A percentile compares a stretch with the other conserved stretches of the same genome.
Evolutionary conservation across 148 eudicot genomes (phyloP).

Genomic region (Fallopia convolvulus): DNA sequence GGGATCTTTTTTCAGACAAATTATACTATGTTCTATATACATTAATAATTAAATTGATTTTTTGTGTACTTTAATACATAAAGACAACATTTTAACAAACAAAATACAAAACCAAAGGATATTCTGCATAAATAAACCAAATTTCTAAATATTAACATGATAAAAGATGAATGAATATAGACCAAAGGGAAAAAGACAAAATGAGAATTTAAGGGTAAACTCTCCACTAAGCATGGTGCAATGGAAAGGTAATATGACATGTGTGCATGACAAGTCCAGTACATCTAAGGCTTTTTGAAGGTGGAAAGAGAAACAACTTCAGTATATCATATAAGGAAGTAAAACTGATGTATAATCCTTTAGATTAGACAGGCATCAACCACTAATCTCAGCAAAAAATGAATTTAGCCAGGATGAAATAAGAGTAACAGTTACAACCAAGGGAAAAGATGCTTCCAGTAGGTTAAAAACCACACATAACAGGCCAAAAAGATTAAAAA

Average conservation of each 20-base stretch:
- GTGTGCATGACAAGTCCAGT: not conserved
- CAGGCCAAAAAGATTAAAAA: not conserved
- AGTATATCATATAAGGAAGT: not conserved
- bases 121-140: not conserved
- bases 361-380: not conserved
- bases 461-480: not conserved
- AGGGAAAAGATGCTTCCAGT: not conserved
- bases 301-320: not conserved
- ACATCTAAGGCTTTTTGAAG: not conserved
- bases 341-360: not conserved
- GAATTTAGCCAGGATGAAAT: not conserved
- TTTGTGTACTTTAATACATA: not conserved
- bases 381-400: not conserved
- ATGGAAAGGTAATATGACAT: not conserved
- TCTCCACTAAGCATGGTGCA: not conserved
- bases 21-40: not conserved
- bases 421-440: not conserved
- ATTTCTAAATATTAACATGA: not conserved
- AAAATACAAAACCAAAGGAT: too few relatives aligned
- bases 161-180: too few relatives aligned
- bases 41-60: too few relatives aligned
- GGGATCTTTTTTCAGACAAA: not conserved
- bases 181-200: too few relatives aligned
- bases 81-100: not conserved
- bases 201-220: not conserved